Evolutionary conservation across 257 asterid species (phyloP).

Genomic region (Solanum arcanum): DNA sequence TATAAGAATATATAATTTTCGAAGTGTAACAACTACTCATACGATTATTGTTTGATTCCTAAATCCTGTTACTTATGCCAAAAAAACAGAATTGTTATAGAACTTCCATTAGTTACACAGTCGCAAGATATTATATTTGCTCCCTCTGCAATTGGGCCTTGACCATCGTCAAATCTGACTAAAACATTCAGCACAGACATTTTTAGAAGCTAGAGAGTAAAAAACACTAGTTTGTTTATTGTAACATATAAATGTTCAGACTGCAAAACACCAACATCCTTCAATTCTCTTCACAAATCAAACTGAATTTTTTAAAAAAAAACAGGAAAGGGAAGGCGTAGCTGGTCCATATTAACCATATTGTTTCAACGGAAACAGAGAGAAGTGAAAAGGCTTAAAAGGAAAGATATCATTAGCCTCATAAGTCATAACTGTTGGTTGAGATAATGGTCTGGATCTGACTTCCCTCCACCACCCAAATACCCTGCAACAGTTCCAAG

Average conservation of each 20-base stretch:
- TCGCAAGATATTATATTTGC: background rate
- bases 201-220: background rate
- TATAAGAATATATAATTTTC: background rate
- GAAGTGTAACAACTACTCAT: background rate
- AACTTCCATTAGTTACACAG: background rate
- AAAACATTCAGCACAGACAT: background rate
- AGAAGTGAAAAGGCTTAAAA: background rate
- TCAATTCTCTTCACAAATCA: background rate
- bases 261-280: background rate
- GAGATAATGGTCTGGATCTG: constrained; percentile 45
- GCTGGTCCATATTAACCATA: background rate
- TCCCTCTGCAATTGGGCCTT: background rate
- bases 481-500: constrained; percentile 47
- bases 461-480: constrained; percentile 28
- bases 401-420: background rate
- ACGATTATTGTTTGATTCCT: background rate
- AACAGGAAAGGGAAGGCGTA: background rate
- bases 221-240: background rate
- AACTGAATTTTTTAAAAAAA: background rate
- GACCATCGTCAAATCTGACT: background rate
- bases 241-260: background rate
- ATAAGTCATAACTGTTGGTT: constrained; percentile 48
- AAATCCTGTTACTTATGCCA: background rate
- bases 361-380: background rate
- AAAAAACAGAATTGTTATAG: background rate